A percentile compares a stretch with the other conserved stretches of the same genome.
phyloP scores from a whole-genome alignment of 306 rosid genomes.

The Rubus idaeus region DNA sequence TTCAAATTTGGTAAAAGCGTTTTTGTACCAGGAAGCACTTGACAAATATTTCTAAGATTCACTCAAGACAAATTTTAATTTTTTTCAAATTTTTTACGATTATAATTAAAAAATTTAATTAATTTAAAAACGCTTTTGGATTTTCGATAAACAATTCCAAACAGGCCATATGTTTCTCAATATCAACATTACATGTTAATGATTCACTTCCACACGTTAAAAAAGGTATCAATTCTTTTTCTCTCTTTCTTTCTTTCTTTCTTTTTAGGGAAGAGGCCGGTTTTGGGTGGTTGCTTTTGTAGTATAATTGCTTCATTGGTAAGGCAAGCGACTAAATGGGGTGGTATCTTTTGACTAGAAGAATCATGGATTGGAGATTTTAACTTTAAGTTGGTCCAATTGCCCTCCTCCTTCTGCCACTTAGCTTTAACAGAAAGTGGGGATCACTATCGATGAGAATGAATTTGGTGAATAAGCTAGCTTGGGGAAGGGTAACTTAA shows the following conservation, averaged over 20 bases:
- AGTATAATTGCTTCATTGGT: conserved; percentile 41
- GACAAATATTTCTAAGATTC: no score
- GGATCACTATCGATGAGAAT: conserved; percentile 31
- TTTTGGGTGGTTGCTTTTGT: conserved; percentile 25
- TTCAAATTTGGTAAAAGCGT: no score
- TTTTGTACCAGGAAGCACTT: no score
- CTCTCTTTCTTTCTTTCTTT: neutral
- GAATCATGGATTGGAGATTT: conserved; percentile 26
- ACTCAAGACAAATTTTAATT: no score
- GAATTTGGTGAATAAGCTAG: conserved; percentile 29
- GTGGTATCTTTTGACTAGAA: conserved; percentile 36
- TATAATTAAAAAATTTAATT: no score
- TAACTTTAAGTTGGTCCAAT: conserved; percentile 36
- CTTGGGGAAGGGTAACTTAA: neutral
- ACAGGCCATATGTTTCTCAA: no score
- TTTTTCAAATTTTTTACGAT: no score
- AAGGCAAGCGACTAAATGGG: conserved; percentile 37
- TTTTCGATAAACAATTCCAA: no score
- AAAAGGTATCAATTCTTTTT: conserved; percentile 7
- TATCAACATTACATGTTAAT: neutral
- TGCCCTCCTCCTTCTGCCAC: neutral
- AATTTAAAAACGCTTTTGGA: no score
- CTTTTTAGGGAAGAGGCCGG: neutral
- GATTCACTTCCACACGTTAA: conserved; percentile 1
- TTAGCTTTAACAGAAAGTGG: conserved; percentile 25